Evolutionary conservation across 169 alveolate genomes (phyloP).

Genomic region (Babesia sp.): DNA sequence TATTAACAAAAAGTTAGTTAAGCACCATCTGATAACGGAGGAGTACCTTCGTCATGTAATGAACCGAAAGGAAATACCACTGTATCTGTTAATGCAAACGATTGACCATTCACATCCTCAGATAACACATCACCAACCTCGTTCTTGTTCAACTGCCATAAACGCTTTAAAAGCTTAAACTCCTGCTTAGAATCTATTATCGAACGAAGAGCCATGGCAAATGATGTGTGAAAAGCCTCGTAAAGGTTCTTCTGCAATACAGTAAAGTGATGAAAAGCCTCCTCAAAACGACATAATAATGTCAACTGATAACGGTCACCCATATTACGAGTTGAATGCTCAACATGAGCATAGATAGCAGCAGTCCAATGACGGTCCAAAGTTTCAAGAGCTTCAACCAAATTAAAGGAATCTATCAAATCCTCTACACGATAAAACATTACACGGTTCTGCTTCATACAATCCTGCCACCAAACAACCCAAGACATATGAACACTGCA

Average conservation of each 20-base stretch:
- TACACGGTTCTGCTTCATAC: conserved; percentile 50
- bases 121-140: conserved; percentile 9
- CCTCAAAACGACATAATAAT: conserved; percentile 10
- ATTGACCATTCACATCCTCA: conserved; percentile 29
- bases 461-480: conserved; percentile 57
- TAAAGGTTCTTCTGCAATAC: conserved; percentile 42
- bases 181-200: conserved; percentile 60
- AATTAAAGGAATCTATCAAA: conserved; percentile 14
- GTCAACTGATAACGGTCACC: conserved; percentile 11
- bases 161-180: conserved; percentile 49
- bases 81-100: conserved; percentile 44
- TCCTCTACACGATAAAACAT: conserved; percentile 62
- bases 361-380: conserved; percentile 57
- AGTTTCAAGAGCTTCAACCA: conserved; percentile 5
- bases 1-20: not conserved
- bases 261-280: conserved; percentile 30
- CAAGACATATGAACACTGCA: conserved; percentile 53
- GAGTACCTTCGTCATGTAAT: conserved; percentile 68
- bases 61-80: conserved; percentile 64
- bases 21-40: conserved; percentile 63
- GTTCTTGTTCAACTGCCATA: conserved; percentile 42
- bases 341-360: conserved; percentile 43
- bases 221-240: conserved; percentile 54
- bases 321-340: not conserved
- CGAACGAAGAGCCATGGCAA: conserved; percentile 58